Percentiles rank a stretch among this genome's conserved stretches.
These are phyloP conservation scores for Cladophialophora chaetospira DNA, from an alignment of 2,329 filamentous ascomycete genomes.

Conservation along the genomic window DNA sequence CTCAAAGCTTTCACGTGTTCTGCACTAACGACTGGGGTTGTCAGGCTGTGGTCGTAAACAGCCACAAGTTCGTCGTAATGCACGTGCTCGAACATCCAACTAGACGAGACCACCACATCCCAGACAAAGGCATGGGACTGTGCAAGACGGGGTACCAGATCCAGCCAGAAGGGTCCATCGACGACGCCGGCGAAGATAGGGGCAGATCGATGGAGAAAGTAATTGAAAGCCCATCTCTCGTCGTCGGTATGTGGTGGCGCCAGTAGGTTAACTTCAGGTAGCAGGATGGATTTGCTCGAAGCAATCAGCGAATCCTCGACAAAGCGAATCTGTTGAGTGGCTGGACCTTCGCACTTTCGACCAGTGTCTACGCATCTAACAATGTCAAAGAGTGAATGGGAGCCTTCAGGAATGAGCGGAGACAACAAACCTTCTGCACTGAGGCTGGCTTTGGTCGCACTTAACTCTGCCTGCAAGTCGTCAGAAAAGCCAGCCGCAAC, in stretches of 20 bases:
- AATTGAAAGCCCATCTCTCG: constrained; percentile 43
- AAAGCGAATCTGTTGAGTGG: constrained; percentile 14
- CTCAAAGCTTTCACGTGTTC: constrained; percentile 22
- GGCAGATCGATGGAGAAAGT: constrained; percentile 41
- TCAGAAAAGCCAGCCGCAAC: not conserved
- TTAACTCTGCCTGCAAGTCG: constrained; percentile 33
- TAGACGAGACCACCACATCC: constrained; percentile 44
- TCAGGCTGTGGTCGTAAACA: not conserved
- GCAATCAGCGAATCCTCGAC: not conserved
- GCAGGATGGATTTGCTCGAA: constrained; percentile 16
- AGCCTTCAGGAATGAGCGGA: not conserved
- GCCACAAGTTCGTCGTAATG: constrained; percentile 10
- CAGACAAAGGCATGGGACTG: constrained; percentile 42
- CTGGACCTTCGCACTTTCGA: constrained; percentile 34
- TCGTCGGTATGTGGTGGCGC: constrained; percentile 7
- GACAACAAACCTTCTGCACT: constrained; percentile 31
- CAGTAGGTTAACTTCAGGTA: constrained; percentile 15
- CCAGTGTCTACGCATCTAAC: constrained; percentile 31
- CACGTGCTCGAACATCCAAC: constrained; percentile 38
- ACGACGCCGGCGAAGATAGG: constrained; percentile 38
- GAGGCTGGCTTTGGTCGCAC: constrained; percentile 35
- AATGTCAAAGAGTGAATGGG: not conserved
- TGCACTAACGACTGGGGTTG: not conserved
- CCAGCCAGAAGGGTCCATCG: constrained; percentile 42
- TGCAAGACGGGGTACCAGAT: constrained; percentile 40